Evolutionary conservation across 2,329 filamentous ascomycete species (phyloP).

Genomic region (Sporothrix schenckii): DNA sequence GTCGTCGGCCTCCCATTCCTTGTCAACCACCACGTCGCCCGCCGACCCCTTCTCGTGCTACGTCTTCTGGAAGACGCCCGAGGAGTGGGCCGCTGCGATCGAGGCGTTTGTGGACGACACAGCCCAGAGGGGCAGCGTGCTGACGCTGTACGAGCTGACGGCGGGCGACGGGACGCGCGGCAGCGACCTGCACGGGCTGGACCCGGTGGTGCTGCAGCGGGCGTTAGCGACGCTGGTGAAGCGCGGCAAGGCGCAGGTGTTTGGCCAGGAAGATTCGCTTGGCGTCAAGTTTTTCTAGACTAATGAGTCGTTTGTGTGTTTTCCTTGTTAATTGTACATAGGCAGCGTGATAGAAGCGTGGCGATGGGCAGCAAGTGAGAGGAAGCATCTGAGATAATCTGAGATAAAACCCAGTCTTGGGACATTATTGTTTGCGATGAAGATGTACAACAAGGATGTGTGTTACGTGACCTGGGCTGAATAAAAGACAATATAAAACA

Average conservation of each 20-base stretch:
- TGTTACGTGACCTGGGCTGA: background rate
- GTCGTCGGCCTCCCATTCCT: slow-evolving; percentile 36
- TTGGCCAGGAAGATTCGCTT: slow-evolving; percentile 82
- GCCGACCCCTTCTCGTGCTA: slow-evolving; percentile 60
- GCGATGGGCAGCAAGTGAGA: background rate
- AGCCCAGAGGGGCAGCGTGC: slow-evolving; percentile 81
- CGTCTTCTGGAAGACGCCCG: slow-evolving; percentile 82
- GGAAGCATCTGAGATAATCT: background rate
- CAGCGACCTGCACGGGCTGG: slow-evolving; percentile 85
- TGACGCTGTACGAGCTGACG: slow-evolving; percentile 89
- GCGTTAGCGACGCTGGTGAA: slow-evolving; percentile 82
- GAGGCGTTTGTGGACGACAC: slow-evolving; percentile 84
- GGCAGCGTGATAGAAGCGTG: background rate
- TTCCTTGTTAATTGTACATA: slow-evolving; percentile 4
- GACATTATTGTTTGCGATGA: background rate
- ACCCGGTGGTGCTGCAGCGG: slow-evolving; percentile 76
- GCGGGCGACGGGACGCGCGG: slow-evolving; percentile 80
- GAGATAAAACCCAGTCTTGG: background rate
- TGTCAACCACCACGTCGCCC: slow-evolving; percentile 39
- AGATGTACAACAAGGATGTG: background rate
- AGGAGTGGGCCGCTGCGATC: slow-evolving; percentile 84
- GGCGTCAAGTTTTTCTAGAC: slow-evolving; percentile 92
- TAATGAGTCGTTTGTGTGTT: background rate
- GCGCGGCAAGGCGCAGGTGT: slow-evolving; percentile 88
- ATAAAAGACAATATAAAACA: background rate